Base-by-base conservation (phyloP, 192 early-diverging fungal species). In the Coemansia sp. region DNA sequence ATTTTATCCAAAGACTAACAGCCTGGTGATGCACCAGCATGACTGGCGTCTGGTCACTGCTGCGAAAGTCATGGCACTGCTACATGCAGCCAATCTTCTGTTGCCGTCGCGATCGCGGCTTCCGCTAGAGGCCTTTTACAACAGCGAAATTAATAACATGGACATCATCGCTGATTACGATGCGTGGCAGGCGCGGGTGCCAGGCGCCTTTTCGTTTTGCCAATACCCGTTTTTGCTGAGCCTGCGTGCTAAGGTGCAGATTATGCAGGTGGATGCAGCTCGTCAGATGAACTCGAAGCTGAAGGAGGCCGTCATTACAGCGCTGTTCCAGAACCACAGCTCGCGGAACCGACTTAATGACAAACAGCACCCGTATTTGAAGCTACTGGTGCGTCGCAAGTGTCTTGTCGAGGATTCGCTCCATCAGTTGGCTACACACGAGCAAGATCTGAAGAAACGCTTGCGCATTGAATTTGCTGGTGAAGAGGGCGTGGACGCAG, bases 401-500 rank as follows among this genome's bases (percentile, higher is more conserved):
- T 83, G 85, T 54, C 60, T 92, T 56, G 88, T 93, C 27, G 87
- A 89, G 53, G 89, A 92, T 56, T 93, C 89, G 44, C 57, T 91
- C 41, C 76, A 81, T 28, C 88, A 97, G 86, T 68, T 98, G 53
- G 85, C 88, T 0, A 82, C 82, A 22, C 87, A 86, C 51, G 83
- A 89, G 60, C 85, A 88, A 59, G 94, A 96, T 55, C 60, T 98
- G 52, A 95, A 94, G 60, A 98, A 98, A 74, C 90, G 92, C 16
- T 76, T 98, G 7, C 82, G 89, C n/a, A 90, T 98, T 44, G 85
- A 92, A 63, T 98, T 98, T 85, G 83, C 90, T 27, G 95, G 89
- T 4, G 95, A 98, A 76, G 94, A 94, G 52, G 96, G 94, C 4
- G 86, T 98, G 5, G 95, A 97, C 78, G 94, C 91, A n/a, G 96